Base-by-base conservation (phyloP, 805 yeast species). In the Pichia cabralensis region DNA sequence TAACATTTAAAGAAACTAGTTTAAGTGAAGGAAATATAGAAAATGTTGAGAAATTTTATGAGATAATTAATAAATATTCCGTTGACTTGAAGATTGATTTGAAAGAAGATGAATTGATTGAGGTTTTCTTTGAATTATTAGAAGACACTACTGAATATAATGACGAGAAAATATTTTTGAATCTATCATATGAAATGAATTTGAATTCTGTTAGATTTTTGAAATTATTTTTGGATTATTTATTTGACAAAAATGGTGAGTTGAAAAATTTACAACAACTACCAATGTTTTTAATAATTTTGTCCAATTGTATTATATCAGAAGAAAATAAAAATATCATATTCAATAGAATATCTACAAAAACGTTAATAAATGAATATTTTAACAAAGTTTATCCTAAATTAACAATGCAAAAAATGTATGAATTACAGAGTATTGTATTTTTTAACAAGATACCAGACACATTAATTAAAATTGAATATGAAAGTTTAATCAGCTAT, bases 341-440 rank as follows among this genome's bases (percentile, higher is more conserved):
- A 15, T 8, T 22, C n/a, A 10, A 16, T 2, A 26, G 9, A 20
- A 22, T 39, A 10, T 18, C 36, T 3, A 22, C 27, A 3, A n/a
- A 18, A 6, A 19, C 14, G 5, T 30, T 42, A 18, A 17, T 30
- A 3, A n/a, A 31, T 8, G 14, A 15, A 4, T 42, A 39, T 34
- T 42, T 42, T 18, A 16, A n/a, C 9, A 18, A 22, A 4, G 15
- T 34, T 3, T 41, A 37, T 23, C 35, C 34, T 2, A 12, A 21
- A 7, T 28, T 39, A n/a, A 23, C 32, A 8, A 18, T 42, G 4
- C 15, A 34, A 5, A 24, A 24, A 17, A 43, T 41, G 20, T 42
- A 43, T 43, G 41, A 39, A 10, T 26, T 42, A 22, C 45, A 42
- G 17, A 39, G 43, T 11, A 42, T 42, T 17, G 23, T 19, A 6